Percentiles rank a stretch among this genome's conserved stretches.
These are phyloP conservation scores for Corrigiola litoralis DNA, from an alignment of 179 eudicot genomes.

Conservation along the genomic window DNA sequence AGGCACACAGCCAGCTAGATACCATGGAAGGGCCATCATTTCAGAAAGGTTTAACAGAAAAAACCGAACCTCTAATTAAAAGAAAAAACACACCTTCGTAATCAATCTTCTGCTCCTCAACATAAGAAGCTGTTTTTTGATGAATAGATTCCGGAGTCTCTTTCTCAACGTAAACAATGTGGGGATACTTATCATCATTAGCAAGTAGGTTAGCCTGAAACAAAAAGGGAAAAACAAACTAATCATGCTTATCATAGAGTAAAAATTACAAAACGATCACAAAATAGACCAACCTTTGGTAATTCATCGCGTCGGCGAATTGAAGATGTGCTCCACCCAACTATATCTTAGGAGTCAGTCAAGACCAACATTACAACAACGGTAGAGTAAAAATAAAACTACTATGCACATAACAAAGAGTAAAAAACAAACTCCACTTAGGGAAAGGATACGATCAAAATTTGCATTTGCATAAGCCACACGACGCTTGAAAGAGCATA, in stretches of 20 bases:
- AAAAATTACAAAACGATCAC: neutral
- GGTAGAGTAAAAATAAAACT: neutral
- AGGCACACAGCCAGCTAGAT: neutral
- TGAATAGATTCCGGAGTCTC: conserved; percentile 24
- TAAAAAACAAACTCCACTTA: neutral
- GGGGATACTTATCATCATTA: conserved; percentile 64
- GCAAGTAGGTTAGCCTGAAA: conserved; percentile 55
- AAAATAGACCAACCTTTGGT: conserved; percentile 46
- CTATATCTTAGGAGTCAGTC: conserved; percentile 55
- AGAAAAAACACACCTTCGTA: conserved; percentile 56
- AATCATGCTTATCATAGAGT: no score
- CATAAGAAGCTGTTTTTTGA: conserved; percentile 25
- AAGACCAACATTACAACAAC: conserved; percentile 30
- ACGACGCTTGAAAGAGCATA: conserved; percentile 72
- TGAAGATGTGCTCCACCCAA: conserved; percentile 95
- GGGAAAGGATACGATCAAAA: conserved; percentile 73
- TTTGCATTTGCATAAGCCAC: conserved; percentile 87
- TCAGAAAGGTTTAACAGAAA: neutral
- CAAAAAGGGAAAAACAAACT: neutral
- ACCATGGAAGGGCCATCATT: neutral
- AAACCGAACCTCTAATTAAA: neutral
- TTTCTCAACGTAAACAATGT: conserved; percentile 55
- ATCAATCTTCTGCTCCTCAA: conserved; percentile 36
- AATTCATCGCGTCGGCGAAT: conserved; percentile 81
- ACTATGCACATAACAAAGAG: neutral